Conservation (phyloP, 495 filamentous ascomycete species). For the Penicillium lividum region DNA sequence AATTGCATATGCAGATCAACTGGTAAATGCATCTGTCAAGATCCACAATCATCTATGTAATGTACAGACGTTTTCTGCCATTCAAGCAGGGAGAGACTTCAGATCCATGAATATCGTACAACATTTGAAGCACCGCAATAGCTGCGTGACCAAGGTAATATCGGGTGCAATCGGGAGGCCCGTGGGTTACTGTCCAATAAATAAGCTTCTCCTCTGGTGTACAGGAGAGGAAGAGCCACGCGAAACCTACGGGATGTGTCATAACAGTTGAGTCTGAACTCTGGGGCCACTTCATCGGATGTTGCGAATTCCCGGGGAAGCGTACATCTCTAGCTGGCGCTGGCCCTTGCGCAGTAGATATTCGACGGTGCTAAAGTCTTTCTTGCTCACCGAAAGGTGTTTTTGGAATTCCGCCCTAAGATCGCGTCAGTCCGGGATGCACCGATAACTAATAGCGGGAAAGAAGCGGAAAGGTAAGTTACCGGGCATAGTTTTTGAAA, state of each 20-base stretch:
- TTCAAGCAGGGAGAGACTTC: neutral
- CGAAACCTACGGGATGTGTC: slow-evolving; percentile 13
- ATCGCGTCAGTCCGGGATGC: slow-evolving; percentile 15
- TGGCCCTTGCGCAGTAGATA: slow-evolving; percentile 82
- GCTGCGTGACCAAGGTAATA: neutral
- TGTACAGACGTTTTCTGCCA: neutral
- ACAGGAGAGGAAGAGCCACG: slow-evolving; percentile 9
- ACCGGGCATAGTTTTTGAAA: slow-evolving; percentile 60
- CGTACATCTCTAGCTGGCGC: slow-evolving; percentile 83
- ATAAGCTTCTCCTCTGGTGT: neutral
- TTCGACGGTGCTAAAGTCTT: slow-evolving; percentile 86
- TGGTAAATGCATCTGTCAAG: neutral
- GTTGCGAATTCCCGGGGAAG: slow-evolving; percentile 79
- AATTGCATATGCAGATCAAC: too few species aligned
- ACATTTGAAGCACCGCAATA: neutral
- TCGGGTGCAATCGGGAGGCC: slow-evolving; percentile 1
- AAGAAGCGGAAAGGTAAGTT: slow-evolving; percentile 19
- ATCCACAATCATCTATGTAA: neutral
- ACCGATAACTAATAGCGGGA: slow-evolving; percentile 8
- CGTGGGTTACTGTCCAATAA: neutral
- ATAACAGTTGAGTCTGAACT: neutral
- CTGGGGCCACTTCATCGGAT: slow-evolving; percentile 44
- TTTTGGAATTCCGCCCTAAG: slow-evolving; percentile 75
- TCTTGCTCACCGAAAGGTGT: slow-evolving; percentile 70
- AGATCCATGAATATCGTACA: neutral